Evolutionary conservation across 345 rosid genomes (phyloP), one percentile per base, ranked within the genome.

Genomic region (Eucalyptus dawsonii): DNA sequence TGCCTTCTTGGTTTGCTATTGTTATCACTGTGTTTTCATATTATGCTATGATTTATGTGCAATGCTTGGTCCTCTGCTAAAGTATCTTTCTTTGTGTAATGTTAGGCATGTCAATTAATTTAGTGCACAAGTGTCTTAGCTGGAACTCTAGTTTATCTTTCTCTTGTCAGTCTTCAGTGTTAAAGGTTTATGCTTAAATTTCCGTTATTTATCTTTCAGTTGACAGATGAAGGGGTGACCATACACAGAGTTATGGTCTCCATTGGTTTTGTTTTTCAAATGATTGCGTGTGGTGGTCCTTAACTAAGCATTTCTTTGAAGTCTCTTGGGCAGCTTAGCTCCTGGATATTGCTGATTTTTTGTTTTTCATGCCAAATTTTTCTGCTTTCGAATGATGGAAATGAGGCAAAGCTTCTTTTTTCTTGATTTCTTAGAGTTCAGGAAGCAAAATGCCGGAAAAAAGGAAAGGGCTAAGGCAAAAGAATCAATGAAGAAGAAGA

Each of bases 401-500:
- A 76, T 21, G 85, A 2, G 9, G 85, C 47, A 11, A 9, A 4
- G 5, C 49, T 54, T 42, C n/a, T 80, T 81, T 87, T 34, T 29
- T 90, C 88, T 49, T 87, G 92, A 50, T 45, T 17, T 37, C 92
- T 34, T 89, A 97, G 98, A 94, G 85, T 97, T 95, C 88, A 95
- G 91, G 91, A 93, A 91, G 94, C 95, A 94, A 89, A 97, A 93
- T 87, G 94, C 95, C 15, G 95, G 89, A 49, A 76, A 76, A 40
- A 86, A 86, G 45, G 88, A 95, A 90, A 96, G 91, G 90, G 95
- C 92, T 25, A 97, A 91, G 90, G 88, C 93, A 67, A 92, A 88
- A 89, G 97, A 95, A 88, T 90, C 90, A 19, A 92, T 93, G 50
- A 94, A 93, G 90, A 95, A 93, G 92, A 93, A 95, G 88, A 87